These are phyloP conservation scores for Panicum miliaceum DNA, from an alignment of 176 grass and related monocot genomes.

Conservation along the genomic window DNA sequence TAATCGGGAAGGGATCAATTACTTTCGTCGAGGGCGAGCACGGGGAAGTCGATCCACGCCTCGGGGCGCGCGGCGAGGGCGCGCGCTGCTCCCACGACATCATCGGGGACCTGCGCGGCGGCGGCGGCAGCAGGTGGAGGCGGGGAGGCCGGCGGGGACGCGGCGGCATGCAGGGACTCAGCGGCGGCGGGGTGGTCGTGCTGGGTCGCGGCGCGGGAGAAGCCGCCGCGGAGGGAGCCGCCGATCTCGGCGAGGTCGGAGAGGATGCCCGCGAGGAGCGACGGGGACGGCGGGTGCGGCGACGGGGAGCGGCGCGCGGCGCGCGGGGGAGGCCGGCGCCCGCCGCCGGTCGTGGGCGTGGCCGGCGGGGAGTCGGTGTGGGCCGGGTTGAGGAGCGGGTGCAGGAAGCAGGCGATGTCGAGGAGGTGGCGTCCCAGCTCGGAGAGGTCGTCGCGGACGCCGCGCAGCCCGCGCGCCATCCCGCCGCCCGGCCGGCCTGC, in stretches of 20 bases:
- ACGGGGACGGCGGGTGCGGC: conserved; percentile 46
- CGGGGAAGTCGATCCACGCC: conserved; percentile 78
- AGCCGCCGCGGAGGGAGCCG: conserved; percentile 67
- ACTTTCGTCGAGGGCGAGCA: conserved; percentile 64
- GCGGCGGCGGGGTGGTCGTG: background rate
- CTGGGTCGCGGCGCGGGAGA: conserved; percentile 44
- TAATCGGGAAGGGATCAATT: background rate
- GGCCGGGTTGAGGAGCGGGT: conserved; percentile 69
- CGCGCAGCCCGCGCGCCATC: conserved; percentile 92
- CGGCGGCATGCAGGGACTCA: background rate
- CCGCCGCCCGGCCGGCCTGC: background rate
- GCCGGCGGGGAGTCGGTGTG: conserved; percentile 81
- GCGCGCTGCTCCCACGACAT: conserved; percentile 47
- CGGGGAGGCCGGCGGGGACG: conserved; percentile 17
- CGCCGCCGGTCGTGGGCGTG: conserved; percentile 42
- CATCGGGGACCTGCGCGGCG: conserved; percentile 29
- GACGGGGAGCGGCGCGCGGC: conserved; percentile 36
- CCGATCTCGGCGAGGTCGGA: conserved; percentile 91
- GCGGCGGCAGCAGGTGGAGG: conserved; percentile 3
- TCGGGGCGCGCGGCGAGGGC: conserved; percentile 60
- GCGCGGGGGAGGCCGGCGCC: background rate
- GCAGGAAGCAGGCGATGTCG: conserved; percentile 93
- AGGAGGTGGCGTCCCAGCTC: conserved; percentile 93
- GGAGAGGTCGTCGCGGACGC: conserved; percentile 92
- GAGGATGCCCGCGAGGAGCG: conserved; percentile 74